These are phyloP conservation scores for Pouteria campechiana DNA, from an alignment of 179 eudicot species.

Conservation along the genomic window DNA sequence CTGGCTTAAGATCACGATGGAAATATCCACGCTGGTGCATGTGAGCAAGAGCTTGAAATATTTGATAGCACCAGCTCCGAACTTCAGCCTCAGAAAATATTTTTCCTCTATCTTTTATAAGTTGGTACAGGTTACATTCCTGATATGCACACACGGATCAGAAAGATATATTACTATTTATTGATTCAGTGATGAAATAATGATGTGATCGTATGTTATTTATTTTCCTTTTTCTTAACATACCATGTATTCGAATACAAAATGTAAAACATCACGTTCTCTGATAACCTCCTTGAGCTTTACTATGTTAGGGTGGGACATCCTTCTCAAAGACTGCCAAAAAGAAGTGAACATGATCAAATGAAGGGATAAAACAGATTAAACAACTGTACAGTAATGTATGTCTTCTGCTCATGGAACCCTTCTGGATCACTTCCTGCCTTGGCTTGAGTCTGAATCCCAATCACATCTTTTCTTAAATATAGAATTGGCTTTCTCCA, in stretches of 20 bases:
- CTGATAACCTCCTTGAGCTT: constrained; percentile 95
- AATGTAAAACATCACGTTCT: constrained; percentile 51
- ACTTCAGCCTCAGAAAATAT: constrained; percentile 41
- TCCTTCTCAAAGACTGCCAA: constrained; percentile 80
- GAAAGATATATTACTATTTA: not conserved
- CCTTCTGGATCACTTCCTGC: too few relatives aligned
- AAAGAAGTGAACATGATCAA: constrained; percentile 2
- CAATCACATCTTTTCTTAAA: too few relatives aligned
- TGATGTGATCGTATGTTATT: too few relatives aligned
- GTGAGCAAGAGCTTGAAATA: constrained; percentile 90
- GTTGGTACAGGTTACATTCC: constrained; percentile 55
- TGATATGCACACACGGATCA: constrained; percentile 4
- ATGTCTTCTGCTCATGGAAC: too few relatives aligned
- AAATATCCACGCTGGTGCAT: constrained; percentile 93
- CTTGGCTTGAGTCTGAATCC: too few relatives aligned
- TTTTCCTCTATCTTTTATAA: constrained; percentile 32
- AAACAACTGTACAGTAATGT: not conserved
- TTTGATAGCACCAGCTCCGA: constrained; percentile 78
- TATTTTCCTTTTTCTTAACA: too few relatives aligned
- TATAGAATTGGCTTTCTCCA: too few relatives aligned
- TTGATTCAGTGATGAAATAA: not conserved
- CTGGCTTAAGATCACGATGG: constrained; percentile 97
- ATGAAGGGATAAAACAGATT: not conserved
- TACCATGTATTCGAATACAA: constrained; percentile 49
- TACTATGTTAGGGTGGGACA: constrained; percentile 96